Evolutionary conservation across 352 stramenopile species (phyloP).

Genomic region (Phytophthora litchii): DNA sequence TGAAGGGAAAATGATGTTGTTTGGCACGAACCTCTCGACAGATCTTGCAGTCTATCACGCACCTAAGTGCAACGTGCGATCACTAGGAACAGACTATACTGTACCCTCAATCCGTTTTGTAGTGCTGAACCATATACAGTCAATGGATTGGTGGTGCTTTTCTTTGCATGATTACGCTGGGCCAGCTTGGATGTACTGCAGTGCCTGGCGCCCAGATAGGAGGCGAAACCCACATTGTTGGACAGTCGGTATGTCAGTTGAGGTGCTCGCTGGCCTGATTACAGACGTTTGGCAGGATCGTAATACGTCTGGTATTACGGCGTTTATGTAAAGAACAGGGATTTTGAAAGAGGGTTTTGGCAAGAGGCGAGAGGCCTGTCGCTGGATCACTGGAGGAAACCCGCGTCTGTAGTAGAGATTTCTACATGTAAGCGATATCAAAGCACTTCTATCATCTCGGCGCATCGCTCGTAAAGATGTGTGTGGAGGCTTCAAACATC

Average conservation of each 20-base stretch:
- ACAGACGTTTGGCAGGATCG: too few relatives aligned
- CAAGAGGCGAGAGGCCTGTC: too few relatives aligned
- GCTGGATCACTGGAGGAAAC: too few relatives aligned
- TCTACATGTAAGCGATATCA: too few relatives aligned
- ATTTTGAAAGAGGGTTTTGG: too few relatives aligned
- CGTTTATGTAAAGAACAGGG: too few relatives aligned
- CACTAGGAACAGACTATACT: background rate
- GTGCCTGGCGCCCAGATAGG: background rate
- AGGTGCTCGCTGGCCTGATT: too few relatives aligned
- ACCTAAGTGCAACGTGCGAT: background rate
- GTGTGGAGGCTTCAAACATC: background rate
- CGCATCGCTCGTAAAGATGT: background rate
- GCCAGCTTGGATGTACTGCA: background rate
- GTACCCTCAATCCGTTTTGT: background rate
- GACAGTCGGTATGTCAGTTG: too few relatives aligned
- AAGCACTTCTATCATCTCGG: slow-evolving; percentile 6
- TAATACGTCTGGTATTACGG: too few relatives aligned
- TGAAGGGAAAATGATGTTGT: background rate
- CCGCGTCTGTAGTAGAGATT: too few relatives aligned
- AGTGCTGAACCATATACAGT: background rate
- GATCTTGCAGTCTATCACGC: slow-evolving; percentile 13
- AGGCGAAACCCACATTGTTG: too few relatives aligned
- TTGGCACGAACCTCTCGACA: slow-evolving; percentile 1
- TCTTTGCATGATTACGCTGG: background rate
- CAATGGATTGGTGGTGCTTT: too few relatives aligned